phyloP scores from a whole-genome alignment of 75 land plant species.

The Cupressus sempervirens region DNA sequence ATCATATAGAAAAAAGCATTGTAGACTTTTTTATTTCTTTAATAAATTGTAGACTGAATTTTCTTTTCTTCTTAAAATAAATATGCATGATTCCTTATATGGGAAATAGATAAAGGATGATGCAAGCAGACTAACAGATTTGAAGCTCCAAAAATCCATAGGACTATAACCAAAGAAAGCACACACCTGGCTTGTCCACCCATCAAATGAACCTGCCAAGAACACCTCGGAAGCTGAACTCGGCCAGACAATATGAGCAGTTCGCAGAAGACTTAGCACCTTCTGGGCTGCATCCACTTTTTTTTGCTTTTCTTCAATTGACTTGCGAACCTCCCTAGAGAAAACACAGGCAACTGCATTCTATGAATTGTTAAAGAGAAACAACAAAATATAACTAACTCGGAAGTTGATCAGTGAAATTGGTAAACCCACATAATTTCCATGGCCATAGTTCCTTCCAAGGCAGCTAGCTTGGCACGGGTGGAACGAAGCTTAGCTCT shows the following conservation, averaged over 20 bases:
- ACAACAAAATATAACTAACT: background rate
- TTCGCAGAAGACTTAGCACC: slow-evolving; percentile 44
- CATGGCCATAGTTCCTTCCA: slow-evolving; percentile 70
- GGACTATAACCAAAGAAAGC: background rate
- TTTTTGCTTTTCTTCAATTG: slow-evolving; percentile 49
- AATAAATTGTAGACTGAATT: background rate
- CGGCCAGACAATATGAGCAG: slow-evolving; percentile 71
- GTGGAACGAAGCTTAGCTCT: slow-evolving; percentile 47
- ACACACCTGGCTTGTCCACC: slow-evolving; percentile 76
- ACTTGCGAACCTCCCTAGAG: slow-evolving; percentile 59
- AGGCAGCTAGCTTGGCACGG: slow-evolving; percentile 53
- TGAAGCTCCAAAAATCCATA: background rate
- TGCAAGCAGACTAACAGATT: background rate
- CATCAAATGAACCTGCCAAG: slow-evolving; percentile 80
- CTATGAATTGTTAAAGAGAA: background rate
- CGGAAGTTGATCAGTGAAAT: background rate
- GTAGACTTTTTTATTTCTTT: background rate
- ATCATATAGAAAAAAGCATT: background rate
- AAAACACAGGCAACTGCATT: background rate
- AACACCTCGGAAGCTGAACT: slow-evolving; percentile 76
- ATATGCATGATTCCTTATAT: background rate
- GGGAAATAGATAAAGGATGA: background rate
- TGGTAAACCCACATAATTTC: slow-evolving; percentile 45
- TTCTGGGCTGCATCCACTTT: slow-evolving; percentile 42
- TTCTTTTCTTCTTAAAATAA: background rate